Percentiles rank a stretch among this genome's conserved stretches.
These are phyloP conservation scores for Trichoderma cornu-damae DNA, from an alignment of 2,329 filamentous ascomycete species.

Conservation along the genomic window DNA sequence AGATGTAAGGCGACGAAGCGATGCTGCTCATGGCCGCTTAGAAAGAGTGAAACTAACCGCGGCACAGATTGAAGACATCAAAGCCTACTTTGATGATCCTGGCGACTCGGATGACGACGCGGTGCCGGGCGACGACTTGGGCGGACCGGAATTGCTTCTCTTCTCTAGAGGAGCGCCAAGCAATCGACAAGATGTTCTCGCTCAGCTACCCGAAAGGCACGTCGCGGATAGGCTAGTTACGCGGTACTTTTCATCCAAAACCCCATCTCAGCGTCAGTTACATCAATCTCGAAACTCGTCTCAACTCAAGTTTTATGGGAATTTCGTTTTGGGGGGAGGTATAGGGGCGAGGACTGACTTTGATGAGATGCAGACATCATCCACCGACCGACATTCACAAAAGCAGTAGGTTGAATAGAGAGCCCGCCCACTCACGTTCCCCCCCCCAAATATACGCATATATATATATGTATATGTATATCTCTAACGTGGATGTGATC, in stretches of 20 bases:
- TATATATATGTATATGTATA: too few relatives aligned
- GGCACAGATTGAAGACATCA: conserved; percentile 53
- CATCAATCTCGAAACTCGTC: not conserved
- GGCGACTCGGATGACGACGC: conserved; percentile 35
- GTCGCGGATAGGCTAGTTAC: conserved; percentile 48
- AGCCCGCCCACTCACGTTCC: not conserved
- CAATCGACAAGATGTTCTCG: conserved; percentile 44
- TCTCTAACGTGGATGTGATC: conserved; percentile 13
- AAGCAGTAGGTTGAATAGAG: conserved; percentile 31
- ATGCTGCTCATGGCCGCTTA: not conserved
- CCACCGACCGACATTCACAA: conserved; percentile 49
- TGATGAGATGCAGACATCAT: conserved; percentile 42
- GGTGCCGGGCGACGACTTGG: conserved; percentile 32
- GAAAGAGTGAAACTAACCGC: not conserved
- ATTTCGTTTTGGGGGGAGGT: not conserved
- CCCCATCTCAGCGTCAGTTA: conserved; percentile 47
- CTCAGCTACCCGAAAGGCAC: conserved; percentile 42
- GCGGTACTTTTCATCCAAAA: conserved; percentile 50
- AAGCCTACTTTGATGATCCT: conserved; percentile 51
- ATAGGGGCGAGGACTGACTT: not conserved
- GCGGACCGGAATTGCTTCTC: conserved; percentile 41
- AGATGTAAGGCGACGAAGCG: conserved; percentile 44
- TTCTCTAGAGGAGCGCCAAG: conserved; percentile 36
- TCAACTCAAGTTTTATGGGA: not conserved
- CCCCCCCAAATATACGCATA: too few relatives aligned